Base-by-base conservation (phyloP, 2,329 filamentous ascomycete genomes). In the Cryphonectria carpinicola region DNA sequence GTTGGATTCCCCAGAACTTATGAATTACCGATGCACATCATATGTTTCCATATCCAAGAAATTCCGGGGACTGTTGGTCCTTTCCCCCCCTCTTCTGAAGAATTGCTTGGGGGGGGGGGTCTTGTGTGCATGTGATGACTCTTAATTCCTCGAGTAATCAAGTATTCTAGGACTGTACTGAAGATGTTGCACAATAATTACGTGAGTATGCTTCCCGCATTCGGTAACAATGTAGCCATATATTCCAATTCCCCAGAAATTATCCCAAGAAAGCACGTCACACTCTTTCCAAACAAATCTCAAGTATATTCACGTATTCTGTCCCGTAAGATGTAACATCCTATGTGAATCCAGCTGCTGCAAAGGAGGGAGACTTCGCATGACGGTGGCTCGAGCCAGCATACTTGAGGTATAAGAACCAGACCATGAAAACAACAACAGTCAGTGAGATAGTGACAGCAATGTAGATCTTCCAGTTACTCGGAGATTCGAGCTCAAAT, bases 381-480 rank as follows among this genome's bases (percentile, higher is more conserved):
- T 41, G 25, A 35, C 54, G 46, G n/a, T 22, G 63, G 1, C 37
- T 39, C n/a, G 61, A 35, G 25, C 66, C 64, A 2, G 66, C 65
- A 6, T 25, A 49, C 6, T 60, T 43, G 2, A 71, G 62, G 4
- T 69, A 71, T 13, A 46, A 10, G 8, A 71, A n/a, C 69, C 69
- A 71, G 11, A 46, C 39, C 28, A 54, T 41, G 28, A 71, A 71
- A 2, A 71, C 69, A 4, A 17, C 66, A 11, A 63, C 62, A 17
- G 69, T 69, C 0, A 69, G 54, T n/a, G 61, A 56, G 19, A 69
- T 17, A 1, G 61, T 71, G n/a, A 65, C 41, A 7, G n/a, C 69
- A 3, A 69, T 3, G 6, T 71, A 71, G 3, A 69, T 19, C 22
- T 68, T 68, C 61, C 61, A 71, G 19, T 28, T 69, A 2, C 4